phyloP scores from a whole-genome alignment of 805 yeast species.

The Nakazawaea peltata region DNA sequence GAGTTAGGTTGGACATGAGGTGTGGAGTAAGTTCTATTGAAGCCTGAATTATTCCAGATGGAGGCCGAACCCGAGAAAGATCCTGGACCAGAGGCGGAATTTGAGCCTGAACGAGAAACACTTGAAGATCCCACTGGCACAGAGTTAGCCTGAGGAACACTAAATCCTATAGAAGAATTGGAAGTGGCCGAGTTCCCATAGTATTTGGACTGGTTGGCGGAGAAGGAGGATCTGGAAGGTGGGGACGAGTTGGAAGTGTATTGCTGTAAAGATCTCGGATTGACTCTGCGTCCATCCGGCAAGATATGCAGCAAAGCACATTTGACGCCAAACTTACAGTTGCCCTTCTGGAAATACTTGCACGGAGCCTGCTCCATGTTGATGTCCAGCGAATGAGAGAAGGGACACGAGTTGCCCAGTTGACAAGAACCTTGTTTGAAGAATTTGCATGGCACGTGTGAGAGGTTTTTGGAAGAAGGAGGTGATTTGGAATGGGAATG shows the following conservation, averaged over 20 bases:
- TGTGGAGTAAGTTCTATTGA: not conserved
- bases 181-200: no score
- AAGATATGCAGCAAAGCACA: slow-evolving; percentile 90
- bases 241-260: slow-evolving; percentile 17
- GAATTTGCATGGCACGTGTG: slow-evolving; percentile 97
- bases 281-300: slow-evolving; percentile 83
- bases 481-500: slow-evolving; percentile 1
- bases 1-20: not conserved
- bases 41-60: not conserved
- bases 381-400: slow-evolving; percentile 67
- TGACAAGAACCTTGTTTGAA: slow-evolving; percentile 89
- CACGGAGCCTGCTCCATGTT: slow-evolving; percentile 59
- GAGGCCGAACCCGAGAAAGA: not conserved
- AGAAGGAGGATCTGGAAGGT: slow-evolving; percentile 5
- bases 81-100: not conserved
- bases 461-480: slow-evolving; percentile 30
- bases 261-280: slow-evolving; percentile 34
- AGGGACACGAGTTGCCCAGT: slow-evolving; percentile 90
- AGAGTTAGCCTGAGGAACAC: not conserved
- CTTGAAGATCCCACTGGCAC: not conserved
- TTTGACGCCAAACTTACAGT: slow-evolving; percentile 89
- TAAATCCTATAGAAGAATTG: no score
- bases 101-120: not conserved
- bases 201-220: not conserved
- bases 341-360: slow-evolving; percentile 93